A percentile compares a stretch with the other conserved stretches of the same genome.
These are phyloP conservation scores for Scutellaria barbata DNA, from an alignment of 257 asterid species.

Conservation along the genomic window DNA sequence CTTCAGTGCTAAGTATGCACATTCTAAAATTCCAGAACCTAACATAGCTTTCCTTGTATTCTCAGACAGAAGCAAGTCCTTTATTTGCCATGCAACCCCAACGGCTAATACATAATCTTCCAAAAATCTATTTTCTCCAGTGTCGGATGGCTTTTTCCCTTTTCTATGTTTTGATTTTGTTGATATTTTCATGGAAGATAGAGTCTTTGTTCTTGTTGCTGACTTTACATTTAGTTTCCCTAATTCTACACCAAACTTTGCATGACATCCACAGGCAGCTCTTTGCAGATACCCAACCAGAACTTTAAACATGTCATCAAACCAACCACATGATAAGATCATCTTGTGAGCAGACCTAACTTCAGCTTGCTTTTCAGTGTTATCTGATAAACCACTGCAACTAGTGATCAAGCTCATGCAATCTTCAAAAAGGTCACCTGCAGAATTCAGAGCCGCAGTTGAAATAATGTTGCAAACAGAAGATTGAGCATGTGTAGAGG, in stretches of 20 bases:
- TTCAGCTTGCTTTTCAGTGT: conserved; percentile 65
- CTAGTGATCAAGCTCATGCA: conserved; percentile 72
- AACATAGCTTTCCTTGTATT: conserved; percentile 61
- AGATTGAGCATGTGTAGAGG: conserved; percentile 75
- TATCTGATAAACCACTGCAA: conserved; percentile 56
- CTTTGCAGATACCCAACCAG: conserved; percentile 63
- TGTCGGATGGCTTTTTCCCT: conserved; percentile 43
- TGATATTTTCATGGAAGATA: conserved; percentile 45
- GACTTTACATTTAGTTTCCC: conserved; percentile 44
- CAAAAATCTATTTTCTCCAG: conserved; percentile 40
- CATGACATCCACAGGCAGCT: conserved; percentile 63
- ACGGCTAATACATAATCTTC: conserved; percentile 69
- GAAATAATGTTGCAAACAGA: conserved; percentile 74
- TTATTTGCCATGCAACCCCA: conserved; percentile 95
- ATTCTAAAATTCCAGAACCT: conserved; percentile 50
- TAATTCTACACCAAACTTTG: conserved; percentile 45
- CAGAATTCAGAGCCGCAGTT: conserved; percentile 55
- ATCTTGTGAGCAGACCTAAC: conserved; percentile 84
- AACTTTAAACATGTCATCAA: conserved; percentile 75
- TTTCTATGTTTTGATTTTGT: conserved; percentile 49
- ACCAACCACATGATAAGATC: conserved; percentile 75
- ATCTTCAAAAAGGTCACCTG: conserved; percentile 62
- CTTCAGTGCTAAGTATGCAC: conserved; percentile 63
- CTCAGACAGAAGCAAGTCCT: conserved; percentile 75
- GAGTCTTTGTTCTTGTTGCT: conserved; percentile 45